Conservation (phyloP, 306 rosid species). For the Vigna mungo region DNA sequence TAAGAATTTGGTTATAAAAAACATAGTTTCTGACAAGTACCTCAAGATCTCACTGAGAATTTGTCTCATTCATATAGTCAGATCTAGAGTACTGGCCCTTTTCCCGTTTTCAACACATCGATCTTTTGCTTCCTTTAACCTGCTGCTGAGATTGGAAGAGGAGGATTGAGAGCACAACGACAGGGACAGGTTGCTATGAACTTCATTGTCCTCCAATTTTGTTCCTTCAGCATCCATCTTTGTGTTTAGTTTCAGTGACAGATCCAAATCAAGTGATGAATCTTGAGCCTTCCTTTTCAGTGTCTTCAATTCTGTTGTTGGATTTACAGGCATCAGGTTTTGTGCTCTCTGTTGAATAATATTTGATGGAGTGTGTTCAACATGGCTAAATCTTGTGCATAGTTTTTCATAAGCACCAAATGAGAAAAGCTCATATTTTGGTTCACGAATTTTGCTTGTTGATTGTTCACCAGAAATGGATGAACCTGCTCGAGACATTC, state of each 20-base stretch:
- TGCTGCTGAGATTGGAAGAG: conserved; percentile 41
- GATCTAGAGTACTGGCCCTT: conserved; percentile 70
- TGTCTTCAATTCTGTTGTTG: background rate
- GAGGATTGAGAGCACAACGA: conserved; percentile 57
- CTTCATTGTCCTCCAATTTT: conserved; percentile 44
- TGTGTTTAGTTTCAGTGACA: conserved; percentile 49
- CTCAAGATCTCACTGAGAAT: conserved; percentile 86
- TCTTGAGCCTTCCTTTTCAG: conserved; percentile 29
- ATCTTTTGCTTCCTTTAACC: conserved; percentile 46
- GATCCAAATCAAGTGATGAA: conserved; percentile 37
- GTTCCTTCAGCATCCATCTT: conserved; percentile 30
- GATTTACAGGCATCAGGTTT: conserved; percentile 23
- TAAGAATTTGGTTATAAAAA: conserved; percentile 33
- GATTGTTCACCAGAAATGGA: conserved; percentile 48
- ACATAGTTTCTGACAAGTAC: conserved; percentile 59
- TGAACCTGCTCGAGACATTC: conserved; percentile 20
- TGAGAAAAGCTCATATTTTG: conserved; percentile 48
- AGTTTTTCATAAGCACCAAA: conserved; percentile 42
- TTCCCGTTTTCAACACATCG: conserved; percentile 26
- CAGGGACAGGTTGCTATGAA: conserved; percentile 58
- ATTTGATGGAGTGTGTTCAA: conserved; percentile 21
- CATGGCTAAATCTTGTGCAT: conserved; percentile 29
- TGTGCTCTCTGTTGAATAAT: conserved; percentile 34
- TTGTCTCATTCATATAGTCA: conserved; percentile 74
- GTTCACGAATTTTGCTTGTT: conserved; percentile 48